phyloP scores from a whole-genome alignment of 139 green algal genomes.

The Volvox reticuliferus region DNA sequence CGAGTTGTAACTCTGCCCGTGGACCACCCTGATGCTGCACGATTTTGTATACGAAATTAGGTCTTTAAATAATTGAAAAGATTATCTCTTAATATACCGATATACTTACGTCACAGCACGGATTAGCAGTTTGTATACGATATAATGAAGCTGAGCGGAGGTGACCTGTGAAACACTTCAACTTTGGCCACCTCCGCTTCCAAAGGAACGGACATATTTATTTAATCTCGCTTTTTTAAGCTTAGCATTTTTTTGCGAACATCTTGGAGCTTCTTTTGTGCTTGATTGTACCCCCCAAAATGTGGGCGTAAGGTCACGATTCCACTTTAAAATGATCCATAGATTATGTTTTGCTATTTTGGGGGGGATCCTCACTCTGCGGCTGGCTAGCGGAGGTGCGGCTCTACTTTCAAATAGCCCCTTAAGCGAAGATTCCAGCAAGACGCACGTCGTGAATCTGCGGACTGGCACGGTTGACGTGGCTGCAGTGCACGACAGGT shows the following conservation, averaged over 20 bases:
- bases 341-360: not conserved
- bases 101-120: too few species aligned
- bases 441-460: slow-evolving; percentile 7
- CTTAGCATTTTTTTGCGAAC: not conserved
- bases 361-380: not conserved
- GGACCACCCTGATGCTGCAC: too few species aligned
- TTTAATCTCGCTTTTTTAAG: not conserved
- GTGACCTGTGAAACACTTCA: not conserved
- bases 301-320: not conserved
- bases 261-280: not conserved
- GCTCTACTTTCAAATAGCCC: not conserved
- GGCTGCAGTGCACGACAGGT: not conserved
- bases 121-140: not conserved
- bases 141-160: not conserved
- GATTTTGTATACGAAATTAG: too few species aligned
- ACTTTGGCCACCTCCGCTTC: not conserved
- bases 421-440: not conserved
- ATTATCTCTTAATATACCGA: too few species aligned
- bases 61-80: too few species aligned
- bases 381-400: not conserved
- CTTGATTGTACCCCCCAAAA: not conserved
- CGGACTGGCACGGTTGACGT: slow-evolving; percentile 5
- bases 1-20: too few species aligned
- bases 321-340: not conserved
- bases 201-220: not conserved